Conservation (phyloP, 768 basidiomycete genomes). For the Plicaturopsis crispa region DNA sequence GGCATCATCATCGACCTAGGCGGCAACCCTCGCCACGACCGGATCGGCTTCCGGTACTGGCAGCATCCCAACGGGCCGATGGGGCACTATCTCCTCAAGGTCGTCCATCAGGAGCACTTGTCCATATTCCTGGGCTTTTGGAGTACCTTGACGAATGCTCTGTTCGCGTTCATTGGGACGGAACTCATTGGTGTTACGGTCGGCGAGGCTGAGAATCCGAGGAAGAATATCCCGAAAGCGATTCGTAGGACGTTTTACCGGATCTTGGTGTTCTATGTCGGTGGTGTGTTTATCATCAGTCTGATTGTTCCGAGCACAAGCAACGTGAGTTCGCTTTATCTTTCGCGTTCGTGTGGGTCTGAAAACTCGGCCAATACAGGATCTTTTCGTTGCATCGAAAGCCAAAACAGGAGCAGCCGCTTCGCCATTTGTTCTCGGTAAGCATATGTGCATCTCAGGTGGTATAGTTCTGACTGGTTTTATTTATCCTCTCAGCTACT, state of each 20-base stretch:
- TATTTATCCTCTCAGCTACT: constrained; percentile 18
- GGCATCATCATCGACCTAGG: constrained; percentile 64
- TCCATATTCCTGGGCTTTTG: constrained; percentile 66
- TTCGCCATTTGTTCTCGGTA: constrained; percentile 57
- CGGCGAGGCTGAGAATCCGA: constrained; percentile 60
- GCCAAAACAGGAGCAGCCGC: constrained; percentile 47
- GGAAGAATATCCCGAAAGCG: constrained; percentile 68
- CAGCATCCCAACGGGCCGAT: constrained; percentile 49
- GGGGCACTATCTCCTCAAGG: constrained; percentile 40
- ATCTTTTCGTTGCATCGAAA: constrained; percentile 38
- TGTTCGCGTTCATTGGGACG: constrained; percentile 71
- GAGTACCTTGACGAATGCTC: constrained; percentile 61
- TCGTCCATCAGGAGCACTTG: constrained; percentile 40
- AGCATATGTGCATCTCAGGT: neutral
- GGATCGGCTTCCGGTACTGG: constrained; percentile 29
- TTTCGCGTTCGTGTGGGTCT: no score
- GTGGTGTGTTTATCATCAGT: constrained; percentile 65
- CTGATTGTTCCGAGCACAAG: constrained; percentile 60
- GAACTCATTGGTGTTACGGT: constrained; percentile 67
- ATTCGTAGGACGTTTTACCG: constrained; percentile 58
- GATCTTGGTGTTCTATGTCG: constrained; percentile 57
- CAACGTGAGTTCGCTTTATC: no score
- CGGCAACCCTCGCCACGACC: constrained; percentile 27
- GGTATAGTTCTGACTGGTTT: constrained; percentile 1
- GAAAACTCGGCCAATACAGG: no score